Conservation (phyloP, 2,329 filamentous ascomycete species). For the Septoria linicola region DNA sequence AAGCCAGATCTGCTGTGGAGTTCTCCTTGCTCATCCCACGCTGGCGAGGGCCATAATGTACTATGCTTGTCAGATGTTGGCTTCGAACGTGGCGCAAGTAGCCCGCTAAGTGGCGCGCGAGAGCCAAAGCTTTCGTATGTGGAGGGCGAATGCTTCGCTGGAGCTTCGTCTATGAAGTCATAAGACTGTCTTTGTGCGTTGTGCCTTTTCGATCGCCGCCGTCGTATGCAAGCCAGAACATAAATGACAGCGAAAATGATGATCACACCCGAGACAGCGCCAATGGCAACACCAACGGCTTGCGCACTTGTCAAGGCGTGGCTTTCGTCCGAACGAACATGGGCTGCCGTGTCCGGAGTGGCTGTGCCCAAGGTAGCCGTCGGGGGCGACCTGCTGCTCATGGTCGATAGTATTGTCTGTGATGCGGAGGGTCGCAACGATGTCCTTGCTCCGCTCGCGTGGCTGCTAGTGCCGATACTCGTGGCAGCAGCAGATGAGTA, state of each 20-base stretch:
- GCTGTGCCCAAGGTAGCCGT: slow-evolving; percentile 1
- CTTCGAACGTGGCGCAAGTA: slow-evolving; percentile 7
- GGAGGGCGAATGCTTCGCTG: slow-evolving; percentile 30
- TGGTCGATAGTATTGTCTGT: neutral
- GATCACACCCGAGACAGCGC: slow-evolving; percentile 32
- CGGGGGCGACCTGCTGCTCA: neutral
- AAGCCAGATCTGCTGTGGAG: no score
- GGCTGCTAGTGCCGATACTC: neutral
- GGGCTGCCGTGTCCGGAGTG: neutral
- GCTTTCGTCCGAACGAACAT: neutral
- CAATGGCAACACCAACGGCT: slow-evolving; percentile 38
- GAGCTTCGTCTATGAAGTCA: slow-evolving; percentile 37
- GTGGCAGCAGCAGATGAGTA: neutral
- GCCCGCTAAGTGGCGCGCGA: neutral
- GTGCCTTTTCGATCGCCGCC: slow-evolving; percentile 20
- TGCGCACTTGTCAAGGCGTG: slow-evolving; percentile 33
- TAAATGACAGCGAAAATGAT: slow-evolving; percentile 29
- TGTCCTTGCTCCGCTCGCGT: neutral
- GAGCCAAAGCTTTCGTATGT: neutral
- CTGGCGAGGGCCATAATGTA: slow-evolving; percentile 22
- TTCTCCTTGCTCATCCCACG: no score
- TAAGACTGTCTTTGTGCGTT: slow-evolving; percentile 31
- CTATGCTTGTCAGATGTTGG: slow-evolving; percentile 21
- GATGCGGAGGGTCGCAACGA: neutral
- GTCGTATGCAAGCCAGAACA: slow-evolving; percentile 25